These are phyloP conservation scores for Mallotus nudiflorus DNA, from an alignment of 345 rosid species.

Conservation along the genomic window DNA sequence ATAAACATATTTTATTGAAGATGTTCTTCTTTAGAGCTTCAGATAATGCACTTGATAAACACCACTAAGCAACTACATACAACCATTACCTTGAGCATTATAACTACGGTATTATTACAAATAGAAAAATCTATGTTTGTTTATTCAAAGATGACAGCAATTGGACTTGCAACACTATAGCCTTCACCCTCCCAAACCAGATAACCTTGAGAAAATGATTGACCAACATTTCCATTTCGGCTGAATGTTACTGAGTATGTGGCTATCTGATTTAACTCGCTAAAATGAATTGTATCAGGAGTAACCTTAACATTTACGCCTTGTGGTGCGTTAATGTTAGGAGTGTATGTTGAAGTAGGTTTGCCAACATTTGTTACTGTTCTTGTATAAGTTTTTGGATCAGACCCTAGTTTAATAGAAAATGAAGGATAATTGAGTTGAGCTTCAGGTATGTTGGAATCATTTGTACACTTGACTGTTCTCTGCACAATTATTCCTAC, in stretches of 20 bases:
- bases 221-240: not conserved
- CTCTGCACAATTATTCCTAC: slow-evolving; percentile 8
- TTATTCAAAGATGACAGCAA: slow-evolving; percentile 11
- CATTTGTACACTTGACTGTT: slow-evolving; percentile 10
- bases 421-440: slow-evolving; percentile 25
- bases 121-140: too few species aligned
- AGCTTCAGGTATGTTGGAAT: slow-evolving; percentile 19
- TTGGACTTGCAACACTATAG: slow-evolving; percentile 16
- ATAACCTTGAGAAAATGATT: slow-evolving; percentile 22
- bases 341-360: slow-evolving; percentile 6
- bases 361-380: slow-evolving; percentile 19
- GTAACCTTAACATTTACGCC: slow-evolving; percentile 17
- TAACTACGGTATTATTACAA: not conserved
- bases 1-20: too few species aligned
- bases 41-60: too few species aligned
- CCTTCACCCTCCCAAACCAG: slow-evolving; percentile 16
- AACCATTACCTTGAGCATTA: not conserved
- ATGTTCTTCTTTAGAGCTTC: not conserved
- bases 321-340: slow-evolving; percentile 4
- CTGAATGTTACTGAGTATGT: slow-evolving; percentile 23
- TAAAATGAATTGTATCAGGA: slow-evolving; percentile 11
- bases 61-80: too few species aligned
- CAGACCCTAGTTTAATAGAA: slow-evolving; percentile 15
- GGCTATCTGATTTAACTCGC: slow-evolving; percentile 3
- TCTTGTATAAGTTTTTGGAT: slow-evolving; percentile 18